These are phyloP conservation scores for Pythium rhizo-oryzae DNA, from an alignment of 352 stramenopile species.

Conservation along the genomic window DNA sequence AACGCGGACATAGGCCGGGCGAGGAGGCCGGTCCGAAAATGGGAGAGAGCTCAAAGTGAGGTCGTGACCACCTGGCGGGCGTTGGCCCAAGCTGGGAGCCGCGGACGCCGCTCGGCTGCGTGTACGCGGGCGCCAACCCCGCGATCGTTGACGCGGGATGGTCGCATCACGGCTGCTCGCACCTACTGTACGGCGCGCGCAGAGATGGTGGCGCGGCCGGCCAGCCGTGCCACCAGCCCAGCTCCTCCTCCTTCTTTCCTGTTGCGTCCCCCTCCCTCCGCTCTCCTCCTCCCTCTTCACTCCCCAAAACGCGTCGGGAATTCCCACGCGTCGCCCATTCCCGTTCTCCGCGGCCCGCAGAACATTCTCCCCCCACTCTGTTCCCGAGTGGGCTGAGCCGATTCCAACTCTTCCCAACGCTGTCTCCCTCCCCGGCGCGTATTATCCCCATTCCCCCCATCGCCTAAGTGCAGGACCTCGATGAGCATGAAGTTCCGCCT, in stretches of 20 bases:
- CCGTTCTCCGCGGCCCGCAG: not conserved
- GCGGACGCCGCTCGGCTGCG: not conserved
- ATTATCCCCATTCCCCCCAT: not conserved
- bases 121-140: not conserved
- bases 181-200: not conserved
- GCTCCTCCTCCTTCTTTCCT: not conserved
- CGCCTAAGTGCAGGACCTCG: no score
- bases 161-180: not conserved
- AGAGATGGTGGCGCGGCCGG: not conserved
- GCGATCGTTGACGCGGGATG: not conserved
- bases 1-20: not conserved
- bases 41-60: not conserved
- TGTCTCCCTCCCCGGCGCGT: not conserved
- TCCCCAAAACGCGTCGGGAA: not conserved
- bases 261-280: not conserved
- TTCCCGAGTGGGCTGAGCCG: not conserved
- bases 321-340: not conserved
- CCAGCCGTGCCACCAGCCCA: not conserved
- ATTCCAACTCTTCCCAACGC: not conserved
- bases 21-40: not conserved
- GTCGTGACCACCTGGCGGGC: not conserved
- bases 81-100: not conserved
- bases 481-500: conserved; percentile 49
- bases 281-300: not conserved
- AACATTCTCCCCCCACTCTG: not conserved